Evolutionary conservation across 2,329 filamentous ascomycete genomes (phyloP).

Genomic region (Fusarium sarcochroum): DNA sequence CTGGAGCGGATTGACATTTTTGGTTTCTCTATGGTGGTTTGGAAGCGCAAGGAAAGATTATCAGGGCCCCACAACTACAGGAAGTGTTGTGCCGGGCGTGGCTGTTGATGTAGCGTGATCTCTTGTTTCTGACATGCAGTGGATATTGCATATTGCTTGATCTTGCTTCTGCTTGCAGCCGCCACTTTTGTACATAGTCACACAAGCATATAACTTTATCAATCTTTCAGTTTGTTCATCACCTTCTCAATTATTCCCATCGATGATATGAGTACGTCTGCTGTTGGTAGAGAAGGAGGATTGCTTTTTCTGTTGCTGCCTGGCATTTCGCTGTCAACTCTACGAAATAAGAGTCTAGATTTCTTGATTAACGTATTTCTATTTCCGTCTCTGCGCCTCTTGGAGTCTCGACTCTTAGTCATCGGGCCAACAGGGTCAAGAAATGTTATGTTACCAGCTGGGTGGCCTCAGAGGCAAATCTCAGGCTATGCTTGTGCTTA

Average conservation of each 20-base stretch:
- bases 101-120: slow-evolving; percentile 37
- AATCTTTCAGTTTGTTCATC: not conserved
- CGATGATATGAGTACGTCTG: too few species aligned
- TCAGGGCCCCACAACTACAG: slow-evolving; percentile 43
- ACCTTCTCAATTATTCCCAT: not conserved
- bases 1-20: slow-evolving; percentile 57
- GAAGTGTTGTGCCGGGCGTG: slow-evolving; percentile 40
- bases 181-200: not conserved
- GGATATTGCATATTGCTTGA: not conserved
- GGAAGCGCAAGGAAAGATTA: slow-evolving; percentile 48
- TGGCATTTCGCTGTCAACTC: not conserved
- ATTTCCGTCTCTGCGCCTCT: not conserved
- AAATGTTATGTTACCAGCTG: slow-evolving; percentile 4
- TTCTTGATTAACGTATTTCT: not conserved
- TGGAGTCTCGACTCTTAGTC: not conserved
- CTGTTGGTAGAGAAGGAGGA: too few species aligned
- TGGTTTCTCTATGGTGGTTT: slow-evolving; percentile 60
- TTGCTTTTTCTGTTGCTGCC: too few species aligned
- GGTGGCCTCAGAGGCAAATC: slow-evolving; percentile 21
- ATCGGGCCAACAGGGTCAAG: slow-evolving; percentile 10
- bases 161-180: not conserved
- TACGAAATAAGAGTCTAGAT: not conserved
- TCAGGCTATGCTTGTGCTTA: not conserved
- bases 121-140: not conserved
- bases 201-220: not conserved